phyloP scores from a whole-genome alignment of 345 rosid genomes.

The Heritiera fomes region DNA sequence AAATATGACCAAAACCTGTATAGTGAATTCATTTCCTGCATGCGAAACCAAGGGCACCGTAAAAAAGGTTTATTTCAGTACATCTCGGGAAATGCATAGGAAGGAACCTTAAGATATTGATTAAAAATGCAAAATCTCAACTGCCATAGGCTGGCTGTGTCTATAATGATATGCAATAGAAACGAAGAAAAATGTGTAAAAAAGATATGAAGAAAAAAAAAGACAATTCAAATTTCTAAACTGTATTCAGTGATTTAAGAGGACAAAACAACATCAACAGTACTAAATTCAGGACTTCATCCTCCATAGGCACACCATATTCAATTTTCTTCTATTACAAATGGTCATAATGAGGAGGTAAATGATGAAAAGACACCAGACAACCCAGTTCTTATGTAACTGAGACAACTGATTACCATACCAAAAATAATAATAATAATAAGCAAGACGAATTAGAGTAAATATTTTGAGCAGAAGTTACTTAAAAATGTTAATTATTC shows the following conservation, averaged over 20 bases:
- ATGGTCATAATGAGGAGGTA: not conserved
- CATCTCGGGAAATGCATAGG: not conserved
- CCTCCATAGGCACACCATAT: not conserved
- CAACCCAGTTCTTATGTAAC: not conserved
- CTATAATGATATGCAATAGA: not conserved
- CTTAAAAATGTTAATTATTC: not conserved
- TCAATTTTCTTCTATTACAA: not conserved
- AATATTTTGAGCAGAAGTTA: not conserved
- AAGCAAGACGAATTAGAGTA: not conserved
- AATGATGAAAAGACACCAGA: not conserved
- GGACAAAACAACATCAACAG: too few species aligned
- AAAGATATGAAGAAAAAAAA: not conserved
- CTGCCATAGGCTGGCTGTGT: not conserved
- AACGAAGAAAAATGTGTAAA: not conserved
- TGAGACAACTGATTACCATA: not conserved
- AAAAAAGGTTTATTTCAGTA: not conserved
- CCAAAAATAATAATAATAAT: not conserved
- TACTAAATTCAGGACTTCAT: not conserved
- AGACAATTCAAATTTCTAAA: not conserved
- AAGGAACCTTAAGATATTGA: not conserved
- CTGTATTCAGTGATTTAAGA: not conserved
- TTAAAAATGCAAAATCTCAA: not conserved
- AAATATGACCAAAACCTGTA: constrained; percentile 98
- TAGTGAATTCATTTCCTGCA: constrained; percentile 96
- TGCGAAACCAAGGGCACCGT: constrained; percentile 13